Evolutionary conservation across 176 grass and related monocot genomes (phyloP).

Genomic region (Oryza punctata): DNA sequence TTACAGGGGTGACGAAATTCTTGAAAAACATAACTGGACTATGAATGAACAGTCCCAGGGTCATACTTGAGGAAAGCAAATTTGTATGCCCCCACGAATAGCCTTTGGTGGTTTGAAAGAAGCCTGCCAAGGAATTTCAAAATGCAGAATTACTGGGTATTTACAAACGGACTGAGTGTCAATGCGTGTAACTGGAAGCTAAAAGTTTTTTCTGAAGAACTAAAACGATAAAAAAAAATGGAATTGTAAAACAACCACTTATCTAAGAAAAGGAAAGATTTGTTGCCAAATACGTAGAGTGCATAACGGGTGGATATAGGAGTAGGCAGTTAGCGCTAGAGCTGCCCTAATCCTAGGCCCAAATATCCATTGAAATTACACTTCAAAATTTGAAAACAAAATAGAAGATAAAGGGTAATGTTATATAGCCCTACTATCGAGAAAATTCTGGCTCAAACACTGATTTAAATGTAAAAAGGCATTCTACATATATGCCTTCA

Average conservation of each 20-base stretch:
- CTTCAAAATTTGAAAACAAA: too few species aligned
- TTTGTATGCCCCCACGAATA: constrained; percentile 70
- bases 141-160: not conserved
- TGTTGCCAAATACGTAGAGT: not conserved
- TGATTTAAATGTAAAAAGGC: not conserved
- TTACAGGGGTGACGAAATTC: constrained; percentile 1
- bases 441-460: too few species aligned
- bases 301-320: not conserved
- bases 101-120: constrained; percentile 76
- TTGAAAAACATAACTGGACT: constrained; percentile 19
- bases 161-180: not conserved
- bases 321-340: too few species aligned
- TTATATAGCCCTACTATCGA: too few species aligned
- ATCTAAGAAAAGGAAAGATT: not conserved
- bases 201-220: not conserved
- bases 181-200: not conserved
- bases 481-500: not conserved
- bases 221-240: not conserved
- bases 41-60: not conserved
- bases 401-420: too few species aligned
- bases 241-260: not conserved
- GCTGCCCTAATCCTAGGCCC: too few species aligned
- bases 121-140: constrained; percentile 37
- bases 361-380: too few species aligned
- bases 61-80: constrained; percentile 78